Evolutionary conservation across 257 asterid genomes (phyloP), one percentile per base, ranked within the genome.

Genomic region (Solanum bukasovii): DNA sequence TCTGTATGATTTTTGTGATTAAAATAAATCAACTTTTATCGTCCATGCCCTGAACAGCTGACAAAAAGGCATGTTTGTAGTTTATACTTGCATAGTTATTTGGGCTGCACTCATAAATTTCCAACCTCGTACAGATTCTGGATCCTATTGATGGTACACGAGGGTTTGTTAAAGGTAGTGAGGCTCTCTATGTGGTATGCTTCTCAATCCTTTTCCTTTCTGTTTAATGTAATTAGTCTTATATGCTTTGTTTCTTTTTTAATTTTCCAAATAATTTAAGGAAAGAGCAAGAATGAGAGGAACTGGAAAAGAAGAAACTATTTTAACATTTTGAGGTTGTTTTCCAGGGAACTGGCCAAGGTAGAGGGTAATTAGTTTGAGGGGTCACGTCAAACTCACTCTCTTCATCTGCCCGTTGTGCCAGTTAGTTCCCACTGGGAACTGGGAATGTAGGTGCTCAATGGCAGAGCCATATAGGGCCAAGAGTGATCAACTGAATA

Each of bases 71-170:
- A n/a, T 74, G 83, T 37, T 74, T 74, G 52, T 1, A 77, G 33
- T 77, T 38, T 77, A 77, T 81, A 81, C 67, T 31, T 29, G 86
- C 86, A 49, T 67, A 82, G 44, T 49, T 25, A 49, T 6, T 49
- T 82, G 70, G 68, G 56, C 42, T 82, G 70, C 68, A 82, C 44
- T 82, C 70, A 82, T 52, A 46, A 82, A 82, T 49, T 82, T 49
- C 67, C 44, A 34, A 46, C 84, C 83, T 89, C 65, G 6, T 92
- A 85, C 96, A 97, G 98, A 93, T 97, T 87, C 89, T 97, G 98
- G 99, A 97, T 92, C 99, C 99, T 78, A 95, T 97, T 89, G 99
- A 97, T 87, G 98, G 99, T 86, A 97, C 98, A 72, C 93, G 98
- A 81, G 99, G 99, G 88, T 97, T 97, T 90, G 96, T 97, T 84